These are phyloP conservation scores for Periconia sp. DNA, from an alignment of 2,329 filamentous ascomycete species.

Conservation along the genomic window DNA sequence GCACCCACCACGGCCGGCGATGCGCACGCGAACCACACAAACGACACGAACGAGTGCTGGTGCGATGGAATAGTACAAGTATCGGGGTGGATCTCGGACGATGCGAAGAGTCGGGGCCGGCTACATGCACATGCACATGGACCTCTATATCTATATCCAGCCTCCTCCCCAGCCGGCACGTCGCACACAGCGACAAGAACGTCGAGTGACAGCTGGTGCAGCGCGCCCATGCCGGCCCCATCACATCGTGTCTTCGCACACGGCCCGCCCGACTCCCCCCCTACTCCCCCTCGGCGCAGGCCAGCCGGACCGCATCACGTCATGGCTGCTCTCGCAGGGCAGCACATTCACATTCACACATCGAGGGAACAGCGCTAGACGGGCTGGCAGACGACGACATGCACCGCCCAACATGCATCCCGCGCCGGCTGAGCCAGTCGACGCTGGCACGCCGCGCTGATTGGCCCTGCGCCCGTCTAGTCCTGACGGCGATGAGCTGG, in stretches of 20 bases:
- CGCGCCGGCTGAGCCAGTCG: conserved; percentile 14
- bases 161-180: conserved; percentile 26
- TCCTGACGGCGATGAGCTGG: conserved; percentile 43
- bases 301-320: conserved; percentile 10
- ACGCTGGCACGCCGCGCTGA: conserved; percentile 10
- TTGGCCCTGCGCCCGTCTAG: conserved; percentile 23
- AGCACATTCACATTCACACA: conserved; percentile 28
- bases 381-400: too few species aligned
- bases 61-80: too few species aligned
- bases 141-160: too few species aligned
- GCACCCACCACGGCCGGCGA: conserved; percentile 21
- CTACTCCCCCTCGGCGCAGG: conserved; percentile 20
- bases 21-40: conserved; percentile 25
- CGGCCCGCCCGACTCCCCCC: conserved; percentile 22
- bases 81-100: too few species aligned
- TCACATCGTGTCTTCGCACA: conserved; percentile 23
- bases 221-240: conserved; percentile 18
- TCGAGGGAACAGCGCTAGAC: conserved; percentile 21
- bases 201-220: conserved; percentile 30
- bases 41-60: too few species aligned
- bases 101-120: too few species aligned
- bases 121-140: too few species aligned
- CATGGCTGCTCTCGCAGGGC: conserved; percentile 11
- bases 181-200: conserved; percentile 27
- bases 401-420: conserved; percentile 8